These are phyloP conservation scores for Nitzschia inconspicua DNA, from an alignment of 108 stramenopile species.

Conservation along the genomic window DNA sequence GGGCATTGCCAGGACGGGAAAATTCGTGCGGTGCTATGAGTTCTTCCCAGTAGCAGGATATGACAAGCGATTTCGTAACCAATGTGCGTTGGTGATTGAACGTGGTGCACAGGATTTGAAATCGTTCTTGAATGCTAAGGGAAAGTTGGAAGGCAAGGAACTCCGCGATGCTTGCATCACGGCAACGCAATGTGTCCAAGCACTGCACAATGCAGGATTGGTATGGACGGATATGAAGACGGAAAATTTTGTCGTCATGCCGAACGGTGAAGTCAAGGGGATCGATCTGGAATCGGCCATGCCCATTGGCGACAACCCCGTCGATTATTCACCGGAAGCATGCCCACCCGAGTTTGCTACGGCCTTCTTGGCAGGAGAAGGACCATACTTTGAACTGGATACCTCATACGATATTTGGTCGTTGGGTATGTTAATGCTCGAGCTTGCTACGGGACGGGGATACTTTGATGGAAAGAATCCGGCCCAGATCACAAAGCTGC, in stretches of 20 bases:
- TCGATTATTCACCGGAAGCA: slow-evolving; percentile 89
- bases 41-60: slow-evolving; percentile 58
- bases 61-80: slow-evolving; percentile 41
- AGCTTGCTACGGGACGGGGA: slow-evolving; percentile 66
- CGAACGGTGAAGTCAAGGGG: slow-evolving; percentile 58
- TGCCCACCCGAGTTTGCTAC: slow-evolving; percentile 87
- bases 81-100: slow-evolving; percentile 78
- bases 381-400: slow-evolving; percentile 65
- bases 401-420: slow-evolving; percentile 84
- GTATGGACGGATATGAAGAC: slow-evolving; percentile 92
- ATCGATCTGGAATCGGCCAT: slow-evolving; percentile 89
- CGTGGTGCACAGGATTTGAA: slow-evolving; percentile 74
- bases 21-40: slow-evolving; percentile 55
- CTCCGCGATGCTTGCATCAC: slow-evolving; percentile 68
- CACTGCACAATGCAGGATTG: slow-evolving; percentile 59
- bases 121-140: slow-evolving; percentile 47
- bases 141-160: slow-evolving; percentile 55
- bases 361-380: slow-evolving; percentile 70
- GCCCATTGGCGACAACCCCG: slow-evolving; percentile 62
- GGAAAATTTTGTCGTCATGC: slow-evolving; percentile 83
- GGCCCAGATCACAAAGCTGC: slow-evolving; percentile 64
- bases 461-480: slow-evolving; percentile 75
- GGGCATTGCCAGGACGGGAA: slow-evolving; percentile 36
- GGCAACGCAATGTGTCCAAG: slow-evolving; percentile 71
- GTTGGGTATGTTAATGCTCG: slow-evolving; percentile 80